Percentiles rank a stretch among this genome's conserved stretches.
These are phyloP conservation scores for Paramecium tetraurelia DNA, from an alignment of 73 alveolate genomes.

Conservation along the genomic window DNA sequence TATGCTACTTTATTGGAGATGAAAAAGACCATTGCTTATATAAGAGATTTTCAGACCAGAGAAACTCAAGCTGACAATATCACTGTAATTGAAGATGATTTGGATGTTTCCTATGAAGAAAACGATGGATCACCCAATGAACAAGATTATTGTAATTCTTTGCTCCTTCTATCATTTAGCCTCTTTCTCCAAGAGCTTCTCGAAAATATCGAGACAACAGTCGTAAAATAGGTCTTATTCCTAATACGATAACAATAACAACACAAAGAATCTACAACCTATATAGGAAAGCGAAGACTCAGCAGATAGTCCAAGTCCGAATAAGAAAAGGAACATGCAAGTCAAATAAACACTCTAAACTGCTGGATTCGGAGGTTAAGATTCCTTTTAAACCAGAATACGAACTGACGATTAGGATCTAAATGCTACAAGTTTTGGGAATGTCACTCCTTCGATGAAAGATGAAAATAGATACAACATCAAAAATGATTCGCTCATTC, in stretches of 20 bases:
- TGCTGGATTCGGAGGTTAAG: conserved; percentile 32
- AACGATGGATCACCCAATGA: background rate
- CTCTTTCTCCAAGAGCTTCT: background rate
- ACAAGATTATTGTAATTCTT: background rate
- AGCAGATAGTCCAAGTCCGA: background rate
- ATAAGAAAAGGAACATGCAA: background rate
- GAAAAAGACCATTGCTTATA: background rate
- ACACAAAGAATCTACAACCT: background rate
- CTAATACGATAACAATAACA: background rate
- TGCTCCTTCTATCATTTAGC: background rate
- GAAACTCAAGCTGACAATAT: background rate
- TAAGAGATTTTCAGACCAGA: background rate
- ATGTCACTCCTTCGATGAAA: background rate
- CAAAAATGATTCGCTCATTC: background rate
- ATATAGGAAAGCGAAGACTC: conserved; percentile 32
- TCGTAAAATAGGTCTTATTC: background rate
- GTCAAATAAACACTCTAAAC: conserved; percentile 19
- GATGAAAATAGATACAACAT: background rate
- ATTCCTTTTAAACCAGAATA: background rate
- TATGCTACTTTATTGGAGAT: background rate
- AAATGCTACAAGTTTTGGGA: background rate
- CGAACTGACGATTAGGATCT: background rate
- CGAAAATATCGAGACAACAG: background rate
- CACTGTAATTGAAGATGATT: background rate
- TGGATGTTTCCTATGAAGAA: background rate